Evolutionary conservation across 2,329 filamentous ascomycete genomes (phyloP), one percentile per base, ranked within the genome.

Genomic region (Fusarium udum): DNA sequence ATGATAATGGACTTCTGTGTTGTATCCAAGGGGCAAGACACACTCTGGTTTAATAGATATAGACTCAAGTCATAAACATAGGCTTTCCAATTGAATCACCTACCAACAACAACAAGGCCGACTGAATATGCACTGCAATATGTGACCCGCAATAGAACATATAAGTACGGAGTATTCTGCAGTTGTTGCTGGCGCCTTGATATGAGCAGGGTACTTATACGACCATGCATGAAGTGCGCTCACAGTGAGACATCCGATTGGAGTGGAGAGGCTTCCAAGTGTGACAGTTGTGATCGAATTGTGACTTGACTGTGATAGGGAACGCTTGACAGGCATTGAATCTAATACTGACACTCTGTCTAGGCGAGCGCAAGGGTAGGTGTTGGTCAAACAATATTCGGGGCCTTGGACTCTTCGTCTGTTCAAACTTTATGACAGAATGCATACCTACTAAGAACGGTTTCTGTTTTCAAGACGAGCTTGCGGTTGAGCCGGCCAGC

Each of bases 201-300:
- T 59, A 39, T 43, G 39, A 59, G 48, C 40, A 67, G 36, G 43
- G 51, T 45, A 32, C 26, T 31, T 36, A 36, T 42, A 40, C 26
- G n/a, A 11, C 32, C 28, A 22, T 43, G 32, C 32, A 61, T 46
- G 20, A 40, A 31, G 39, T 39, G 26, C 39, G 14, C 39, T 24
- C 26, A 22, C 37, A 43, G 24, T 31, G 22, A 46, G 39, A 61
- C n/a, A 63, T 55, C 46, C 40, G 60, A 42, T 31, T 61, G 55
- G 42, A 28, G 55, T 24, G 26, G 36, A 61, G 45, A 51, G 37
- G 56, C 64, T 39, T 69, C 45, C 24, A 39, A 49, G 39, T 58
- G 69, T 58, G 58, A 51, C 49, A 61, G 40, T 32, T 55, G 65
- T 68, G 65, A 63, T 43, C 43, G 13, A 59, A 52, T 28, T 72